Evolutionary conservation across 164 flowering plant species (phyloP), one percentile per base, ranked within the genome.

Genomic region (Nelumbo lutea): DNA sequence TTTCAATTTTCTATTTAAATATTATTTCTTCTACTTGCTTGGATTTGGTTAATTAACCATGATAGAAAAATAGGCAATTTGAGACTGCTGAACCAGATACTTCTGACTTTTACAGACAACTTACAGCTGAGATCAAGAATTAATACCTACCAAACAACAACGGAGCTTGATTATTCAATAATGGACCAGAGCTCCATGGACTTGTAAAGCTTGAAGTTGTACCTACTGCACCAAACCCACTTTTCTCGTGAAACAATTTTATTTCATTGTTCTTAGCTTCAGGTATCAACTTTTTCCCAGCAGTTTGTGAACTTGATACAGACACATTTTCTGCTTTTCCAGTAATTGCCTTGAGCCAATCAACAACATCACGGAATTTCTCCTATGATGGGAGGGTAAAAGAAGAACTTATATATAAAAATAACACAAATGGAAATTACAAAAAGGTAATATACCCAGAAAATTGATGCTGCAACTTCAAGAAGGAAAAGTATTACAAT

Each of bases 341-440:
- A 45, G 85, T 78, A 79, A 90, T 90, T 74, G 84, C 87, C 83
- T 83, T 90, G 53, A 92, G 83, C 97, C 98, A 92, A 56, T 79
- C 84, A 45, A 92, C 97, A 59, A 95, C 91, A 71, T 95, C 99
- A 73, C 84, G 81, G 70, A 88, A 92, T 73, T 87, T 90, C 40
- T 84, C 99, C 99, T 92, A 77, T 68, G 73, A 62, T 11, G 64
- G 60, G 46, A 72, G 6, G 53, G 44, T 40, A 72, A 52, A 60
- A 41, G 44, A 41, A 56, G 56, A 13, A 11, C 40, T 58, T 58
- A 15, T 10, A 59, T 6, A 52, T 6, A 52, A 52, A 27, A 66
- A n/a, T 46, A 6, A 6, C 7, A 47, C 50, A 67, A 52, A 66
- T 27, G 55, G 40, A 46, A 65, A 60, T 3, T 55, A 70, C 9